Percentiles rank a stretch among this genome's conserved stretches.
Conservation (phyloP, 2,329 filamentous ascomycete species). For the Ciborinia camelliae region DNA sequence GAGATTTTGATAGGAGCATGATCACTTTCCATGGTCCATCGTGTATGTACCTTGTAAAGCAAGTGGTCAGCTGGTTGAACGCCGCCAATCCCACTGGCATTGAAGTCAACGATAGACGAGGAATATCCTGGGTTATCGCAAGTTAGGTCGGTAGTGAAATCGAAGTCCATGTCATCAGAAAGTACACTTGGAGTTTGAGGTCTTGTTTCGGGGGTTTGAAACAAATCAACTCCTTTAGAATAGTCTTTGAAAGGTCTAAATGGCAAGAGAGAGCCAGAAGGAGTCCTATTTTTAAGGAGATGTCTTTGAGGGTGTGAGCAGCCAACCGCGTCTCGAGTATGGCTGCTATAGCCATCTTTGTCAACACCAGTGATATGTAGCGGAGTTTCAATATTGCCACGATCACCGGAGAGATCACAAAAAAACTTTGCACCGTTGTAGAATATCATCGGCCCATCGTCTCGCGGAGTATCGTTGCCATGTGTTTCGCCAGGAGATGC, state of each 20-base stretch:
- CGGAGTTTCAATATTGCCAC: constrained; percentile 46
- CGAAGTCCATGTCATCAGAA: constrained; percentile 30
- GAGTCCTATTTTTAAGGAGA: constrained; percentile 11
- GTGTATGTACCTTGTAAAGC: constrained; percentile 48
- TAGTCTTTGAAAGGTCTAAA: constrained; percentile 50
- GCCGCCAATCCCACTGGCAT: constrained; percentile 57
- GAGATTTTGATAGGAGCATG: constrained; percentile 18
- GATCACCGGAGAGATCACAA: constrained; percentile 72
- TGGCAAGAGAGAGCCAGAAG: constrained; percentile 25
- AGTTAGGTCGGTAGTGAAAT: constrained; percentile 33
- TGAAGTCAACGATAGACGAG: constrained; percentile 40
- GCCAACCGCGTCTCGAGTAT: constrained; percentile 24
- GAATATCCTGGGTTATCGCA: constrained; percentile 5
- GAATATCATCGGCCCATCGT: constrained; percentile 77
- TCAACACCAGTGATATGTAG: constrained; percentile 49
- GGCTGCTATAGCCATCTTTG: constrained; percentile 38
- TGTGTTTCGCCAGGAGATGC: neutral
- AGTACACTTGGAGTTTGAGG: constrained; percentile 30
- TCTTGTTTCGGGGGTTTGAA: constrained; percentile 22
- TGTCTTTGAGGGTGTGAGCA: constrained; percentile 16
- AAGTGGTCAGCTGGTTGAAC: constrained; percentile 64
- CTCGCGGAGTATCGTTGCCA: constrained; percentile 44
- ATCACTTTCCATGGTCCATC: constrained; percentile 22
- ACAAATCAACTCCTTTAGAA: constrained; percentile 28
- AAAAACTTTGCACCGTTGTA: constrained; percentile 78